These are phyloP conservation scores for Trichodelitschia bisporula DNA, from an alignment of 495 filamentous ascomycete genomes.

Conservation along the genomic window DNA sequence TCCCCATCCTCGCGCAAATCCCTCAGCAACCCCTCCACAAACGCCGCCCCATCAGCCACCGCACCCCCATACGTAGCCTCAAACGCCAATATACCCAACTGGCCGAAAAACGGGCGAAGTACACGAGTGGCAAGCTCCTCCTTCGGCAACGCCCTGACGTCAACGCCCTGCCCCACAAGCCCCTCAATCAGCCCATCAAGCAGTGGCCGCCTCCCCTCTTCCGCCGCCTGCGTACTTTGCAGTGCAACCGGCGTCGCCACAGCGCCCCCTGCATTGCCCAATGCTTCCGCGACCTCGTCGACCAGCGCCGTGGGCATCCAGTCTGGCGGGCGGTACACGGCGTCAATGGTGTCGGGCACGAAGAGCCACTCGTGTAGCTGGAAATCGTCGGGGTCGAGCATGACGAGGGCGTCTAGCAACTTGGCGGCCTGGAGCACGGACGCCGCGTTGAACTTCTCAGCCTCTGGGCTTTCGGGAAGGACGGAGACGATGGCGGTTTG, in stretches of 20 bases:
- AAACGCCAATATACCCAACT: conserved; percentile 76
- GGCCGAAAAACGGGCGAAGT: conserved; percentile 68
- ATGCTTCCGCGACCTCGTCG: conserved; percentile 63
- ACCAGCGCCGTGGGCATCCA: conserved; percentile 54
- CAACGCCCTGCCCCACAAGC: conserved; percentile 8
- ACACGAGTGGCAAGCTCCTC: conserved; percentile 24
- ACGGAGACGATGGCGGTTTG: conserved; percentile 60
- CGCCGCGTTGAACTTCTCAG: conserved; percentile 51
- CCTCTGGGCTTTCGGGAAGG: conserved; percentile 33
- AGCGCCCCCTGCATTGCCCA: conserved; percentile 24
- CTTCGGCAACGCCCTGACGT: conserved; percentile 12
- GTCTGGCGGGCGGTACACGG: conserved; percentile 59
- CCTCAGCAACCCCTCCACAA: conserved; percentile 37
- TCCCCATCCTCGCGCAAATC: no score
- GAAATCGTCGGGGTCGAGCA: conserved; percentile 82
- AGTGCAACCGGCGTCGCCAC: background rate
- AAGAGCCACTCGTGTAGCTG: conserved; percentile 93
- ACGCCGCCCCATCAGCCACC: conserved; percentile 39
- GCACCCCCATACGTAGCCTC: conserved; percentile 79
- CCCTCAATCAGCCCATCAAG: conserved; percentile 5
- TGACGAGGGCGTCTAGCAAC: conserved; percentile 61
- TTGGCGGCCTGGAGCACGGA: conserved; percentile 77
- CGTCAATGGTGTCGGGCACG: conserved; percentile 88
- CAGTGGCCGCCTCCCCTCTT: conserved; percentile 3
- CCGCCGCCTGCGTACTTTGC: background rate